Base-by-base conservation (phyloP, 2,329 filamentous ascomycete species). In the Trichophyton schoenleinii region DNA sequence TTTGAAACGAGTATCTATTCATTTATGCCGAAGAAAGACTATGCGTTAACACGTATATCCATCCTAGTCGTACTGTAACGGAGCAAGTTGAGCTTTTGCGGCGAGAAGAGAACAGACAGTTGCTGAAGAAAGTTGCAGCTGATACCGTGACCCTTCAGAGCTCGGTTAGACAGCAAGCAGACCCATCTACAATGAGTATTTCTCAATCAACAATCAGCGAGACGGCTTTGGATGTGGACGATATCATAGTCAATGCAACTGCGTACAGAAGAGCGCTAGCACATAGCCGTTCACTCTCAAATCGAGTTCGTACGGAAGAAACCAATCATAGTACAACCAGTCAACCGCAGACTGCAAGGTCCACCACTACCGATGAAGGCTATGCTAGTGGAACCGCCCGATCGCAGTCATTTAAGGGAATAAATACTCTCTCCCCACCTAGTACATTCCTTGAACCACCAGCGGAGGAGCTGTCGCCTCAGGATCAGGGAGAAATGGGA, bases 61-160 rank as follows among this genome's bases (percentile, higher is more conserved):
- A 1, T 34, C 11, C 34, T 60, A 73, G 71, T 63, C 70, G 68
- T 57, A 69, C 72, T 4, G 67, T 69, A 1, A 66, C 70, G 8
- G 73, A 74, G 59, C 73, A 75, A 64, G 62, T 71, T 25, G 68
- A 69, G 28, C 63, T 74, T 7, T 67, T 75, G 9, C 68, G 70
- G 36, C 66, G 65, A 60, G 67, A 68, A 7, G 68, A 70, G 59
- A 74, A 68, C 49, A 69, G 70, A 53, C 66, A 65, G 20, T 72
- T 74, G 3, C 71, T 75, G 25, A 65, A 70, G 57, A 71, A 69
- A 61, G 70, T 74, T 25, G 70, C 67, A n/a, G 70, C 74, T 60
- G 72, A 75, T 61, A 72, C 72, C 18, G 68, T 67, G 18, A 73
- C 73, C 1, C 64, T 75, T 55, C 68, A 70, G 34, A 68, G 67